phyloP scores from a whole-genome alignment of 1,139 yeast genomes.

The Saccharomyces hybrid region DNA sequence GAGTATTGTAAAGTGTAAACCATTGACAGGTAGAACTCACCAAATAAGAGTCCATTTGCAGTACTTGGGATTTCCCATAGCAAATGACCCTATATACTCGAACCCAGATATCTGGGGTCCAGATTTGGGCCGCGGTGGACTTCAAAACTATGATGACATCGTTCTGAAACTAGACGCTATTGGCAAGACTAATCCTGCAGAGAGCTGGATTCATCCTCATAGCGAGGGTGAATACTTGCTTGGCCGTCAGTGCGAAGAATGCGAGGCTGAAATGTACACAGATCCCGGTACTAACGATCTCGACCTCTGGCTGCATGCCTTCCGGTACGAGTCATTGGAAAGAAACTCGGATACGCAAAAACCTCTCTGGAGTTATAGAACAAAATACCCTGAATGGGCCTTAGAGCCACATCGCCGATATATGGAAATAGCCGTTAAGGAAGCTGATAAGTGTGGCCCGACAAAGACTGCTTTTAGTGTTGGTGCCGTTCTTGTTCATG shows the following conservation, averaged over 20 bases:
- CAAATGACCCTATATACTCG: conserved; percentile 87
- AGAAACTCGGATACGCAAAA: conserved; percentile 28
- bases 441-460: conserved; percentile 77
- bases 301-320: conserved; percentile 86
- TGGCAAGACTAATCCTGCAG: conserved; percentile 62
- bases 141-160: conserved; percentile 42
- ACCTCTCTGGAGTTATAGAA: conserved; percentile 64
- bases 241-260: conserved; percentile 53
- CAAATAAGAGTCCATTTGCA: conserved; percentile 92
- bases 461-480: conserved; percentile 87
- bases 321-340: conserved; percentile 53
- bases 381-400: conserved; percentile 88
- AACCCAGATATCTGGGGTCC: conserved; percentile 73
- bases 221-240: conserved; percentile 52
- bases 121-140: conserved; percentile 52
- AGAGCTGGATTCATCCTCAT: conserved; percentile 57
- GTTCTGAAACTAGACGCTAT: conserved; percentile 46
- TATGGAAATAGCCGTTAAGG: conserved; percentile 55
- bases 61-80: conserved; percentile 80
- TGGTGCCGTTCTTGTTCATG: conserved; percentile 76
- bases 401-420: conserved; percentile 46
- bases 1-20: conserved; percentile 74
- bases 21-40: conserved; percentile 89
- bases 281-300: conserved; percentile 87
- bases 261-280: conserved; percentile 64